These are phyloP conservation scores for Beauveria bassiana DNA, from an alignment of 2,329 filamentous ascomycete species.

Conservation along the genomic window DNA sequence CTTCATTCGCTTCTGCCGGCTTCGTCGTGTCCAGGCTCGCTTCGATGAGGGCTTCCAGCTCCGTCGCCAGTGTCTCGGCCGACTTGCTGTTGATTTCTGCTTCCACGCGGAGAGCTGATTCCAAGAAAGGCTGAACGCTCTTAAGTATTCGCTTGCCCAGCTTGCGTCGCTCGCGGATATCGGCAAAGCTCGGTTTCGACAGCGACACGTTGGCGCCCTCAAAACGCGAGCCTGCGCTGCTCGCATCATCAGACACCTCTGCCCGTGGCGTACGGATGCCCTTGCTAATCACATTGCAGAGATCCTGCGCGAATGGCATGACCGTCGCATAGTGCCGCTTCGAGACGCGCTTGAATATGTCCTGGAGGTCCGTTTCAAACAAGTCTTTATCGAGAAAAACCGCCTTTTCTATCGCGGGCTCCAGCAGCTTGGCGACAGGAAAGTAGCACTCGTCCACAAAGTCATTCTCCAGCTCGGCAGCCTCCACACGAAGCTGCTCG, in stretches of 20 bases:
- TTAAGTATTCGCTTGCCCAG: conserved; percentile 87
- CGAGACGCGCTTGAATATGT: conserved; percentile 45
- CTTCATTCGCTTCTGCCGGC: conserved; percentile 23
- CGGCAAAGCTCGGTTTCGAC: conserved; percentile 46
- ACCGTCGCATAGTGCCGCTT: conserved; percentile 51
- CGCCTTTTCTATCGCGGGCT: conserved; percentile 72
- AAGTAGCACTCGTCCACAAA: conserved; percentile 90
- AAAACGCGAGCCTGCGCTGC: conserved; percentile 10
- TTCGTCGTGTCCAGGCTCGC: conserved; percentile 52
- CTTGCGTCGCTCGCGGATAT: conserved; percentile 73
- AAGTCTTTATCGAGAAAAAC: conserved; percentile 61
- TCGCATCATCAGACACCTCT: conserved; percentile 18
- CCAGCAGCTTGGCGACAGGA: conserved; percentile 69
- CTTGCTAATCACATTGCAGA: conserved; percentile 45
- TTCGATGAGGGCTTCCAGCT: conserved; percentile 67
- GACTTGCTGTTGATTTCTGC: conserved; percentile 68
- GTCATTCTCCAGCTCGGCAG: conserved; percentile 65
- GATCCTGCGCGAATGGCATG: conserved; percentile 47
- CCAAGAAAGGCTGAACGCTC: conserved; percentile 67
- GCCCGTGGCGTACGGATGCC: conserved; percentile 41
- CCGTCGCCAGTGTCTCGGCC: conserved; percentile 60
- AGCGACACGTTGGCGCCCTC: conserved; percentile 39
- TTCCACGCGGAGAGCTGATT: conserved; percentile 70
- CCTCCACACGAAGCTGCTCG: conserved; percentile 69
- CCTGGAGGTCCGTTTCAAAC: conserved; percentile 45